Base-by-base conservation (phyloP, 2,329 filamentous ascomycete genomes). In the Leptosphaerulina australis region DNA sequence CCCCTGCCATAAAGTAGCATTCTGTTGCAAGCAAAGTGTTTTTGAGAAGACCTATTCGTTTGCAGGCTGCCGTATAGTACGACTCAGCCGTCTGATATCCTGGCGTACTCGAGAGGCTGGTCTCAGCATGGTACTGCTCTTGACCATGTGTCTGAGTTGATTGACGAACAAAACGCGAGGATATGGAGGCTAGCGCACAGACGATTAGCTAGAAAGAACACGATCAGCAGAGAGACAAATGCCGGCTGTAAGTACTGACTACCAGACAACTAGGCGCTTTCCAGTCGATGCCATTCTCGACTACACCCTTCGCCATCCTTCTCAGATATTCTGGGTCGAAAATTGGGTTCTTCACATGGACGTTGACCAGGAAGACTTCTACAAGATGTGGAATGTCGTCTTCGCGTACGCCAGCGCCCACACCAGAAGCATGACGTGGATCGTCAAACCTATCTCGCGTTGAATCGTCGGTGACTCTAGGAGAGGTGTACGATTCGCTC, bases 321-420 rank as follows among this genome's bases (percentile, higher is more conserved):
- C 58, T 61, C 15, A 68, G 36, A 15, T 63, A 62, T 0, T 45
- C 50, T 2, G 62, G 50, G 40, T 70, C 66, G 5, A 72, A 53
- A 8, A 71, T 65, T 3, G 68, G 69, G 20, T 72, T 71, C 40
- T 71, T 72, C 15, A 66, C 61, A n/a, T 71, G 67, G 10, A 68
- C 66, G 33, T 68, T 69, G 3, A 60, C 43, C 11, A 71, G 49
- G 33, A 72, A 72, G 5, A 45, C 56, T 22, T 68, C 56, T 12
- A 65, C 59, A 2, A 71, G 58, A 18, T 51, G 36, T 2, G 48
- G 50, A 11, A 70, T 58, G 38, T 70, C 68, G 12, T 68, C 60
- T 38, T 68, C 60, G 12, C 60, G 62, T 3, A 67, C 56, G 9
- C 63, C 60, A 15, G 51, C 20, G 8, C 41, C 30, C 1, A 48